Base-by-base conservation (phyloP, 1,284 basidiomycete species). In the Apiotrichum montevideense region DNA sequence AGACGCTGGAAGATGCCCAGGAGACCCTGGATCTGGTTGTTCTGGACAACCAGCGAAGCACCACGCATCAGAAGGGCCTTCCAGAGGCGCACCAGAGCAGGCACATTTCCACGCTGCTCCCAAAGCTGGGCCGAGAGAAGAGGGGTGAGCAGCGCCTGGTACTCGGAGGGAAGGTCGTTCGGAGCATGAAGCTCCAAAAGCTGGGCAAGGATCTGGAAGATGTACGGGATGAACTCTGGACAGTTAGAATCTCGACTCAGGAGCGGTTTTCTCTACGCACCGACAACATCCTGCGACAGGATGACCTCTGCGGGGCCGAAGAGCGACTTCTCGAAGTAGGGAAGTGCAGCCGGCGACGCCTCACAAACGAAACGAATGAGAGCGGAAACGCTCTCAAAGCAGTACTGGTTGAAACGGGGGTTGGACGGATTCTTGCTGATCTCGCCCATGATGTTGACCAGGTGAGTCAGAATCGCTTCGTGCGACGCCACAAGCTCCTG, bases 341-440 rank as follows among this genome's bases (percentile, higher is more conserved):
- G 66, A n/a, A 97, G 75, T 1, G 86, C 82, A 11, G 80, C 69
- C 0, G 85, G 82, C 33, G 84, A 83, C 1, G 84, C 85, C 41
- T 85, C 82, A 6, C 88, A 89, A 47, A 90, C 81, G 64, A 95
- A 96, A 65, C 90, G 83, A 77, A 97, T 87, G 64, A 98, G 79
- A 0, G 88, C 93, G 13, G 94, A 88, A 42, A 99, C 85, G 70
- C 87, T 88, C 79, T 99, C 95, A 69, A 98, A 98, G 62, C 91
- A 88, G 71, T 92, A 97, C 72, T 98, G 96, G 74, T 94, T 94
- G 77, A 98, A 98, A 63, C 88, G 86, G 0, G 96, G 95, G 76
- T 98, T 98, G 74, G 88, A 92, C 11, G 96, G 95, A 72, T 98
- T 99, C 78, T 89, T 90, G 63, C 87, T 88, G 66, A 96, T 94